Conservation (phyloP, 306 rosid genomes). For the Inga laurina region DNA sequence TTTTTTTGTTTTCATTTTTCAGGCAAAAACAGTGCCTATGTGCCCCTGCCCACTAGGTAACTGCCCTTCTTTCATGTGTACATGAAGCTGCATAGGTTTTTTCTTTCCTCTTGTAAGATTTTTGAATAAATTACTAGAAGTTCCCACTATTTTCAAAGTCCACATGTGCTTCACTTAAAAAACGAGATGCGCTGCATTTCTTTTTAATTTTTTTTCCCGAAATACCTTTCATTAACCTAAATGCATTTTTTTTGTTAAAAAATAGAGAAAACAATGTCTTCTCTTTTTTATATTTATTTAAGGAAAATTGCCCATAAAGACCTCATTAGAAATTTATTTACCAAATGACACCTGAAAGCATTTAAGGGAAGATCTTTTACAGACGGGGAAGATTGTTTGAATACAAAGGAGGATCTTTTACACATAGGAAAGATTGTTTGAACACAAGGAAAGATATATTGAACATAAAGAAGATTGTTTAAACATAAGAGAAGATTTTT, state of each 20-base stretch:
- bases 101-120: neutral
- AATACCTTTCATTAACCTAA: neutral
- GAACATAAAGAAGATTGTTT: too few species aligned
- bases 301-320: too few species aligned
- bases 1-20: slow-evolving; percentile 34
- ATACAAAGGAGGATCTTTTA: too few species aligned
- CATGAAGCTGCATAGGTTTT: slow-evolving; percentile 11
- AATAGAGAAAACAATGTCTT: neutral
- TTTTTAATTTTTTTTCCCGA: neutral
- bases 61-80: neutral
- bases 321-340: too few species aligned
- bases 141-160: neutral
- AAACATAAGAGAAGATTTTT: too few species aligned
- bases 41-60: slow-evolving; percentile 52
- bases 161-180: neutral
- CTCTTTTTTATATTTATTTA: too few species aligned
- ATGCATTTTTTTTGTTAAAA: neutral
- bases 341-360: too few species aligned
- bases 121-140: neutral
- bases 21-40: slow-evolving; percentile 53
- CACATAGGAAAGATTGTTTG: too few species aligned
- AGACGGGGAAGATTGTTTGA: too few species aligned
- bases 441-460: too few species aligned
- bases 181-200: neutral
- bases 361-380: too few species aligned